These are phyloP conservation scores for Dioscorea dumetorum DNA, from an alignment of 106 monocot genomes.

Conservation along the genomic window DNA sequence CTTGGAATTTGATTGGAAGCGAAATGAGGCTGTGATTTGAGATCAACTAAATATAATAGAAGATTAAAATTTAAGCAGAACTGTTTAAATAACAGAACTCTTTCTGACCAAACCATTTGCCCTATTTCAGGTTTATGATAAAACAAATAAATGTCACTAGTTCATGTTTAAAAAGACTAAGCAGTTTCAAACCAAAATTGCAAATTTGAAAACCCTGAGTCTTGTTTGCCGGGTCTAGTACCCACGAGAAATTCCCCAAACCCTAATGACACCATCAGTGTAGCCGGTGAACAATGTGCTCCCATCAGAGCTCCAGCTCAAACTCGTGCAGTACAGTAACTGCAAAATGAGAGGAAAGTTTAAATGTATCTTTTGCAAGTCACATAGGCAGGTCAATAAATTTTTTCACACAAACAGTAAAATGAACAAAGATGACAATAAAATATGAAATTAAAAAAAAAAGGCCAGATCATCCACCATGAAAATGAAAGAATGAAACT, in stretches of 20 bases:
- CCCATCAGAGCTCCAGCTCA: conserved; percentile 39
- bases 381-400: background rate
- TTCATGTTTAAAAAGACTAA: too few species aligned
- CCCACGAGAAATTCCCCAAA: conserved; percentile 28
- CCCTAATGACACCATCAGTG: conserved; percentile 39
- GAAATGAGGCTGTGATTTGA: too few species aligned
- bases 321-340: conserved; percentile 40
- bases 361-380: background rate
- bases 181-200: too few species aligned
- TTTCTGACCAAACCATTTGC: too few species aligned
- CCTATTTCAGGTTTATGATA: too few species aligned
- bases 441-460: background rate
- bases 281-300: conserved; percentile 43
- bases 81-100: too few species aligned
- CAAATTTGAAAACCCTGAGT: too few species aligned
- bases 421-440: background rate
- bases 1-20: too few species aligned
- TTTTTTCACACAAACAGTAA: background rate
- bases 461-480: background rate
- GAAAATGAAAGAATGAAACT: background rate
- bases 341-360: conserved; percentile 3
- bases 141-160: too few species aligned
- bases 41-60: too few species aligned
- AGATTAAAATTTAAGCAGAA: too few species aligned
- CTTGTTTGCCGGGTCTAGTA: too few species aligned